Evolutionary conservation across 108 stramenopile genomes (phyloP), one percentile per base, ranked within the genome.

Genomic region (Conticribra weissflogii): DNA sequence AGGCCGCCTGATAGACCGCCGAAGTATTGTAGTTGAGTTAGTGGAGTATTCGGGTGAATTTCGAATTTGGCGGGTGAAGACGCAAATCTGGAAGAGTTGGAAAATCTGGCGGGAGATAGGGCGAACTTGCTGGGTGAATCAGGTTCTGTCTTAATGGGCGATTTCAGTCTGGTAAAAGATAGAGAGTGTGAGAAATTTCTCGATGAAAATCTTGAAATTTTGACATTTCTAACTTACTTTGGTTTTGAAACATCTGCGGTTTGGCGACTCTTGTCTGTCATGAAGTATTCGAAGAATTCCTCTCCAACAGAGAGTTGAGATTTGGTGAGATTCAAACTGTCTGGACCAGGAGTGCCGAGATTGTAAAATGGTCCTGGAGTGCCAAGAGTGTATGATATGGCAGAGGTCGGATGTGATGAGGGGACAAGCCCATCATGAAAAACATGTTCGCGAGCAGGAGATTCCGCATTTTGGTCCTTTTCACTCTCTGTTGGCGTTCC

Each of bases 211-310:
- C 19, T 18, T 47, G 66, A 34, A 44, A 23, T 61, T 7, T 52
- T 30, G 9, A 28, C 49, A 31, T 54, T 25, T 17, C 23, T 34
- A 54, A 30, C 63, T 50, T 50, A 47, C 17, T 25, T 36, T 23
- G 61, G 19, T 62, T 47, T 44, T 14, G 23, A 23, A 24, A 46
- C 46, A 24, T 17, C 19, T 4, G 50, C 19, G 4, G 47, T 45
- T 48, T 57, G n/a, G 1, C 59, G 68, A 36, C 58, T 59, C 22
- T 62, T 71, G 28, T 71, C 69, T 3, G 76, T 57, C 76, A 77
- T 78, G 32, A 78, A 78, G 54, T 71, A 71, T 30, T 71, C 63
- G 45, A 66, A 70, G 56, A 69, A 65, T 16, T 71, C 71, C 30
- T 61, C 47, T 8, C 61, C 45, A 45, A 47, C 47, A 17, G 46